Conservation (phyloP, 2,329 filamentous ascomycete genomes). For the Pseudogymnoascus sp. region DNA sequence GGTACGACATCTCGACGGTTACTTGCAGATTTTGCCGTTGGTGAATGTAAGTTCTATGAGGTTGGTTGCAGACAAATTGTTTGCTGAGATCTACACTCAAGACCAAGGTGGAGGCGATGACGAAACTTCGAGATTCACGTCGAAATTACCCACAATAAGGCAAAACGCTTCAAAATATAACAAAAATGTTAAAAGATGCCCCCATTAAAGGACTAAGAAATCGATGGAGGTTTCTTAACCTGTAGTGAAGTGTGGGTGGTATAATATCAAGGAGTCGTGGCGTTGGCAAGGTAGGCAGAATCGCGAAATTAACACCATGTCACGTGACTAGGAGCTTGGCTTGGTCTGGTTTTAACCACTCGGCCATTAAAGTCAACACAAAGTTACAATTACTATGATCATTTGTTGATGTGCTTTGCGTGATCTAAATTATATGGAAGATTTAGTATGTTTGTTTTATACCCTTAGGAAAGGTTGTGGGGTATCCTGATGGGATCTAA, state of each 20-base stretch:
- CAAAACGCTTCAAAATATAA: not conserved
- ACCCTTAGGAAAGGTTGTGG: not conserved
- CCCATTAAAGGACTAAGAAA: not conserved
- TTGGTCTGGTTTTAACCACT: not conserved
- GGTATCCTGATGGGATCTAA: not conserved
- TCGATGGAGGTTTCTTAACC: not conserved
- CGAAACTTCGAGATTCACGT: not conserved
- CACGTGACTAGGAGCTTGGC: not conserved
- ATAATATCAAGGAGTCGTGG: not conserved
- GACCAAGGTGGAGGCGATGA: not conserved
- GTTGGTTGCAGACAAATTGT: not conserved
- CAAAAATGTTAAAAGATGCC: not conserved
- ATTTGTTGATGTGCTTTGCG: not conserved
- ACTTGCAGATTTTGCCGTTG: not conserved
- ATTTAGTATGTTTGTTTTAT: not conserved
- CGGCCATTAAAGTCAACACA: not conserved
- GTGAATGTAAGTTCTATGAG: not conserved
- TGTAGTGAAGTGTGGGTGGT: not conserved
- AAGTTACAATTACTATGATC: not conserved
- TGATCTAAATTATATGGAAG: not conserved
- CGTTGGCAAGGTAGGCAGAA: not conserved
- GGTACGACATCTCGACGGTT: slow-evolving; percentile 25
- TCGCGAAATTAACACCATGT: not conserved
- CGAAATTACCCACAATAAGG: not conserved
- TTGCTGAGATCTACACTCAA: not conserved